Evolutionary conservation across 1,139 yeast species (phyloP).

Genomic region (Protomyces pachydermus): DNA sequence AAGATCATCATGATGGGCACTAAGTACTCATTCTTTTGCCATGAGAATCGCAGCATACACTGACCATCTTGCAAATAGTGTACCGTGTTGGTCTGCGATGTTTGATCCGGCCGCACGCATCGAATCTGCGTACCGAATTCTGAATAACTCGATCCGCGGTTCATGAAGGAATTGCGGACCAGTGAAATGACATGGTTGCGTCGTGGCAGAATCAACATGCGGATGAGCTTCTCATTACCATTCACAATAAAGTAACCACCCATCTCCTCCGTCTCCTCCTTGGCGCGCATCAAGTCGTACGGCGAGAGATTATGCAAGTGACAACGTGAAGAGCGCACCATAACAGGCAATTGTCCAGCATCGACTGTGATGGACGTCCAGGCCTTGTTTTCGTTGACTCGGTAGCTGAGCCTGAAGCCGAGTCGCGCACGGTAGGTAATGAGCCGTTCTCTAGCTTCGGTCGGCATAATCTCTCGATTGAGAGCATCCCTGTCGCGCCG

Average conservation of each 20-base stretch:
- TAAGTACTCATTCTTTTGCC: conserved; percentile 93
- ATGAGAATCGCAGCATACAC: conserved; percentile 90
- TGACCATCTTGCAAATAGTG: conserved; percentile 95
- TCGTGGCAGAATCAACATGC: conserved; percentile 97
- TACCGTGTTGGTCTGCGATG: conserved; percentile 92
- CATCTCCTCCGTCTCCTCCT: conserved; percentile 91
- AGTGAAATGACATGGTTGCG: conserved; percentile 98
- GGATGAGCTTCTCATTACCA: conserved; percentile 91
- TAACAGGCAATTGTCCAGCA: conserved; percentile 85
- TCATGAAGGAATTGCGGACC: conserved; percentile 87
- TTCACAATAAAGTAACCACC: conserved; percentile 96
- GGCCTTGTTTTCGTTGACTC: conserved; percentile 81
- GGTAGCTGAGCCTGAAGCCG: conserved; percentile 73
- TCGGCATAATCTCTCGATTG: conserved; percentile 78
- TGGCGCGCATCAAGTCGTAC: conserved; percentile 63
- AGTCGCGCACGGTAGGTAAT: conserved; percentile 67
- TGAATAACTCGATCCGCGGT: conserved; percentile 88
- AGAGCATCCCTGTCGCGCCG: conserved; percentile 70
- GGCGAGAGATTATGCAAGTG: conserved; percentile 83
- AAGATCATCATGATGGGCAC: conserved; percentile 90
- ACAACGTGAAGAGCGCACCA: conserved; percentile 86
- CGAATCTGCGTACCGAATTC: conserved; percentile 91
- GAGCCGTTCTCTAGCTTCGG: conserved; percentile 74
- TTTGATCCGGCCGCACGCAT: conserved; percentile 92
- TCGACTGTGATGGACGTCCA: conserved; percentile 71